Evolutionary conservation across 2,329 filamentous ascomycete species (phyloP), one percentile per base, ranked within the genome.

Genomic region (Hymenoscyphus infarciens): DNA sequence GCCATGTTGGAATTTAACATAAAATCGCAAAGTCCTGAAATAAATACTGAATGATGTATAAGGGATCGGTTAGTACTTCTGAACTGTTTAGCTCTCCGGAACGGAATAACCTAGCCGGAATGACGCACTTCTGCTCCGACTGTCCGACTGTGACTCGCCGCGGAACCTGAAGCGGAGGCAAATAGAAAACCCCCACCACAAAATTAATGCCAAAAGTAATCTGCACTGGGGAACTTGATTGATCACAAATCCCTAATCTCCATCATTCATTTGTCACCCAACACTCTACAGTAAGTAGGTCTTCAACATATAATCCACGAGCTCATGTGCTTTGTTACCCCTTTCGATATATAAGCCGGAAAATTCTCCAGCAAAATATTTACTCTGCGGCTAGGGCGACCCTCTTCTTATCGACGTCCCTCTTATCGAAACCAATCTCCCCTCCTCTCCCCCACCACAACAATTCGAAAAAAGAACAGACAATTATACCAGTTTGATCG

Each of bases 381-480:
- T 15, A 31, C 39, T 13, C 29, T 22, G n/a, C n/a, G 39, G 15
- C 39, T 42, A 16, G 39, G 39, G 39, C n/a, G 39, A 42, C 39
- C 39, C 8, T 49, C 8, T 49, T 22, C 59, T 61, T 61, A 61
- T 61, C 59, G 53, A 56, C 59, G 15, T 58, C 29, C 53, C 61
- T 61, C 56, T 52, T 56, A 59, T 60, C 62, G 53, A 38, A 6
- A 38, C n/a, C 22, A 8, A 15, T 22, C 38, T 22, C 22, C 35
- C 31, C 25, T 25, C 53, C 16, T 29, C 29, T 29, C 13, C 29
- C 22, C 42, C 60, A 57, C 61, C 56, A 35, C 35, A 27, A 22
- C 16, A 22, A 53, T 56, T 52, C 57, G 13, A 31, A 27, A 38
- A 35, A 5, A 39, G 31, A 38, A 53, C 10, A 55, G 25, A 49